A percentile compares a stretch with the other conserved stretches of the same genome.
Conservation (phyloP, 345 rosid species). For the Brassica cretica region DNA sequence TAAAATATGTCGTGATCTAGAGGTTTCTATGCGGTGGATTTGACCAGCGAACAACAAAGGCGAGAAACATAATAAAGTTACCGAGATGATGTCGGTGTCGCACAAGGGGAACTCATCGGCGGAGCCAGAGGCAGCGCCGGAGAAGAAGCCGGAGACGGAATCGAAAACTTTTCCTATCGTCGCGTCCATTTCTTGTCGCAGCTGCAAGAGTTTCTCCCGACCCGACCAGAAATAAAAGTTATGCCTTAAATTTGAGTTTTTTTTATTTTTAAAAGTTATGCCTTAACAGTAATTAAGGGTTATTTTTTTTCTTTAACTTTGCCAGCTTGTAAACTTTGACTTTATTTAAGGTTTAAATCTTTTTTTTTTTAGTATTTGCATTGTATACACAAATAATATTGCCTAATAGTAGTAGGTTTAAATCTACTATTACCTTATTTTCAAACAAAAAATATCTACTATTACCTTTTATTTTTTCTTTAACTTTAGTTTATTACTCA, state of each 20-base stretch:
- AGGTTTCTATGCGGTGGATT: not conserved
- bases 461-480: too few relatives aligned
- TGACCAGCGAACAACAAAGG: not conserved
- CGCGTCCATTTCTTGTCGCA: conserved; percentile 44
- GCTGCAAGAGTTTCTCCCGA: not conserved
- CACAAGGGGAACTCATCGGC: conserved; percentile 73
- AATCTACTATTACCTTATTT: too few relatives aligned
- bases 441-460: too few relatives aligned
- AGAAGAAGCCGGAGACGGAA: conserved; percentile 59
- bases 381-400: too few relatives aligned
- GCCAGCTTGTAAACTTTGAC: too few relatives aligned
- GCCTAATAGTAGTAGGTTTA: too few relatives aligned
- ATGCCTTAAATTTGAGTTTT: not conserved
- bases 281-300: too few relatives aligned
- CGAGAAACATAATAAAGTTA: conserved; percentile 29
- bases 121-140: conserved; percentile 42
- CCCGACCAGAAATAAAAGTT: not conserved
- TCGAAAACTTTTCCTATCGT: conserved; percentile 47
- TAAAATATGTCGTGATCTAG: not conserved
- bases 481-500: too few relatives aligned
- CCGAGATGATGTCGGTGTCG: conserved; percentile 66
- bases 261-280: too few relatives aligned
- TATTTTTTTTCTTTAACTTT: too few relatives aligned
- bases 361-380: too few relatives aligned
- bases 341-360: too few relatives aligned